Evolutionary conservation across 2,329 filamentous ascomycete genomes (phyloP).

Genomic region (Septoria linicola): DNA sequence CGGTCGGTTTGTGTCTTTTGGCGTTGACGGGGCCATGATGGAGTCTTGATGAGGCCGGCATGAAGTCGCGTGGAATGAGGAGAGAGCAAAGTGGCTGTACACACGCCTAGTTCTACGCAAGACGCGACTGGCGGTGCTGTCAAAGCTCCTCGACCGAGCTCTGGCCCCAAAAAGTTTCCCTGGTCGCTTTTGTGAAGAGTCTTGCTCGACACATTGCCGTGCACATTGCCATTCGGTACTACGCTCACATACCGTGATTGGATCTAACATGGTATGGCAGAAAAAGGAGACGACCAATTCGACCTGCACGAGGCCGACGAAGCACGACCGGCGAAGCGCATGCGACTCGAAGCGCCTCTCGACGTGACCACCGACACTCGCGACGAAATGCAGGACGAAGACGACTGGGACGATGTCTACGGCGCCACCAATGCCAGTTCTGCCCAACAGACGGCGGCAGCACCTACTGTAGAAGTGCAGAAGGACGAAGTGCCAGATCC

Average conservation of each 20-base stretch:
- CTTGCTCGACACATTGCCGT: too few species aligned
- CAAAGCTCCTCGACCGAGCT: conserved; percentile 1
- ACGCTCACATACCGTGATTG: too few species aligned
- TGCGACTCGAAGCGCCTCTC: conserved; percentile 41
- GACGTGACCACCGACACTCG: conserved; percentile 34
- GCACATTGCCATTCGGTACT: too few species aligned
- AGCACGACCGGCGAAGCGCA: conserved; percentile 42
- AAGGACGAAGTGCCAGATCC: background rate
- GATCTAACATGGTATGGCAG: too few species aligned
- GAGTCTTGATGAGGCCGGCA: background rate
- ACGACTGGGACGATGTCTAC: conserved; percentile 38
- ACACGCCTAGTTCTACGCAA: too few species aligned
- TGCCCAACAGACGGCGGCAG: background rate
- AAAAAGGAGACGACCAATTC: too few species aligned
- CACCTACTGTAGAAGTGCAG: background rate
- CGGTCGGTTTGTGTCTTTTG: conserved; percentile 4
- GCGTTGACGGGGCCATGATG: conserved; percentile 15
- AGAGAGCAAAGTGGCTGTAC: background rate
- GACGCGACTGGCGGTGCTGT: conserved; percentile 2
- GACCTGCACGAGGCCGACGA: conserved; percentile 19
- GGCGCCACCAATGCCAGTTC: background rate
- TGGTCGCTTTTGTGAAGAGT: too few species aligned
- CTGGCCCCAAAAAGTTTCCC: conserved; percentile 2
- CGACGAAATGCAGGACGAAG: conserved; percentile 35
- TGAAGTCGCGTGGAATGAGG: background rate